These are phyloP conservation scores for Venturia aucupariae DNA, from an alignment of 2,329 filamentous ascomycete genomes.

Conservation along the genomic window DNA sequence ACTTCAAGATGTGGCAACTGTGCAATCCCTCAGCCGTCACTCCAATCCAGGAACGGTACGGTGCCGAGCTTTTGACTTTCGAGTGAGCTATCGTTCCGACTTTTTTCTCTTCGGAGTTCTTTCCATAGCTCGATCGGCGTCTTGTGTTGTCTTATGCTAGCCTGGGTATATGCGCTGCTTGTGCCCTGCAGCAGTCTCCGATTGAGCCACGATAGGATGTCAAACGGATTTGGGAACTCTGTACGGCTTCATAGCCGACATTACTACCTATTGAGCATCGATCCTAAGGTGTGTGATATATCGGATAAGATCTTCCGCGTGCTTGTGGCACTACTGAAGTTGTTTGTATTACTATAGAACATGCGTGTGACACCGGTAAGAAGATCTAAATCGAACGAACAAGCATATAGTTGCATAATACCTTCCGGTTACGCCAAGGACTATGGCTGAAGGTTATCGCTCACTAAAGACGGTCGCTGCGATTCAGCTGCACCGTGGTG, in stretches of 20 bases:
- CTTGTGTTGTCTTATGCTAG: neutral
- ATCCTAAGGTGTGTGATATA: neutral
- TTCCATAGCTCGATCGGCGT: neutral
- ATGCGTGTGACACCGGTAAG: neutral
- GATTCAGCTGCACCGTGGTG: neutral
- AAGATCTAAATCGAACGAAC: neutral
- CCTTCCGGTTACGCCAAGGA: neutral
- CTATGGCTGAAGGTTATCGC: neutral
- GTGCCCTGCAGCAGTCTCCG: neutral
- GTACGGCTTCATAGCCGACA: neutral
- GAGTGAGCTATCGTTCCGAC: neutral
- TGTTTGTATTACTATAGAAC: neutral
- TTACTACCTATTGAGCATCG: neutral
- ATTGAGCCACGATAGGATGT: neutral
- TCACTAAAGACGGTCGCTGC: neutral
- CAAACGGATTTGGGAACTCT: neutral
- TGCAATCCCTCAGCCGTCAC: neutral
- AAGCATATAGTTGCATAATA: neutral
- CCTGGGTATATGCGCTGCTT: neutral
- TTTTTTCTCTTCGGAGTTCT: neutral
- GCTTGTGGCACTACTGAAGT: neutral
- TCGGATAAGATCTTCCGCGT: neutral
- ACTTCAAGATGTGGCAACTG: neutral
- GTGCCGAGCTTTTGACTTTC: neutral
- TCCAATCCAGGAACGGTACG: neutral